Percentiles rank a stretch among this genome's conserved stretches.
Conservation (phyloP, 768 basidiomycete genomes). For the Tylopilus felleus region DNA sequence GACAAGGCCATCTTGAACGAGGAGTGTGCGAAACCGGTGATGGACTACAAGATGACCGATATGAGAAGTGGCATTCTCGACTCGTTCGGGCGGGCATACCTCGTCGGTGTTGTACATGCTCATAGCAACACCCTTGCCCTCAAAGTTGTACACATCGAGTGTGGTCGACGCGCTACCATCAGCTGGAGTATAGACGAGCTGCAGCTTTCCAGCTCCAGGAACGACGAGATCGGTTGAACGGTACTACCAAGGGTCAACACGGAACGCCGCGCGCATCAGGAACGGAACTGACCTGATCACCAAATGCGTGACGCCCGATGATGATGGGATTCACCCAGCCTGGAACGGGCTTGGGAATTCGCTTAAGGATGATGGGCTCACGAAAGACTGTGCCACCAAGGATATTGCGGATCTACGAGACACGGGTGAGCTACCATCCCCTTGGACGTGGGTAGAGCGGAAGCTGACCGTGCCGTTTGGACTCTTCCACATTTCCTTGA, state of each 20-base stretch:
- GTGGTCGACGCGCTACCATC: constrained; percentile 65
- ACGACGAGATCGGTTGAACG: constrained; percentile 91
- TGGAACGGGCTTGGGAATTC: constrained; percentile 90
- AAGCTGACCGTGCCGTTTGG: constrained; percentile 86
- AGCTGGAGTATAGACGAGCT: constrained; percentile 83
- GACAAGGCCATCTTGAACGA: constrained; percentile 94
- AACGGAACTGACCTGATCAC: constrained; percentile 68
- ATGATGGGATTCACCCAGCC: constrained; percentile 97
- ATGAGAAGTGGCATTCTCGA: neutral
- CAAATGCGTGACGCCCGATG: constrained; percentile 96
- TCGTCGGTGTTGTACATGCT: constrained; percentile 99
- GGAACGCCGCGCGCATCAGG: constrained; percentile 5
- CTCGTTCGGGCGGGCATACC: constrained; percentile 35
- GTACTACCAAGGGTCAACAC: constrained; percentile 50
- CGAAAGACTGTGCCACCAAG: constrained; percentile 98
- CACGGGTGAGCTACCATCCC: neutral
- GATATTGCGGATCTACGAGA: constrained; percentile 84
- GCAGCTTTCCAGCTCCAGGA: constrained; percentile 89
- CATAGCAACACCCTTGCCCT: constrained; percentile 89
- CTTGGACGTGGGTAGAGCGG: neutral
- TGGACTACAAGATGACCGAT: constrained; percentile 51
- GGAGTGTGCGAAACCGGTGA: constrained; percentile 92
- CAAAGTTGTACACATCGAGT: constrained; percentile 91
- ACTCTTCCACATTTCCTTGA: constrained; percentile 99
- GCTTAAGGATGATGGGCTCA: constrained; percentile 90